A percentile compares a stretch with the other conserved stretches of the same genome.
phyloP scores from a whole-genome alignment of 768 basidiomycete genomes.

The Guyanaporus albipodus region DNA sequence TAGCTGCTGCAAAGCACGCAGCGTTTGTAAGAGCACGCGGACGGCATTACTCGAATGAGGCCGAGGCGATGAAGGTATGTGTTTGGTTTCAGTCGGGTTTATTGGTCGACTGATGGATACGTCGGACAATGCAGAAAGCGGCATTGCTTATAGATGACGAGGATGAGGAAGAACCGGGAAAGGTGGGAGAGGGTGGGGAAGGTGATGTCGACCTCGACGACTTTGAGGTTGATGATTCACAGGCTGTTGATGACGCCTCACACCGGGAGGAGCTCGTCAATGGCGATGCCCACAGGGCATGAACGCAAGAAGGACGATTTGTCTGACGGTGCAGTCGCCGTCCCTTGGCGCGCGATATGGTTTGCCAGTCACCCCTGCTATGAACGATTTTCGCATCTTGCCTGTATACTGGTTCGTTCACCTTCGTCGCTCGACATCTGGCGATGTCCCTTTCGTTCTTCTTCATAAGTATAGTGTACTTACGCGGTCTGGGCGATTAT shows the following conservation, averaged over 20 bases:
- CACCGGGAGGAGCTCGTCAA: constrained; percentile 11
- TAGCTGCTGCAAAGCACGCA: constrained; percentile 79
- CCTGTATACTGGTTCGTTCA: neutral
- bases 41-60: constrained; percentile 87
- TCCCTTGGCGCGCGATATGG: neutral
- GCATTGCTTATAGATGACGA: constrained; percentile 63
- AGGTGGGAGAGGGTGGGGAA: neutral
- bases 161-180: constrained; percentile 31
- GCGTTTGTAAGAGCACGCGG: constrained; percentile 78
- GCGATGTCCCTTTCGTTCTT: neutral
- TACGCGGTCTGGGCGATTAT: neutral
- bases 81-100: neutral
- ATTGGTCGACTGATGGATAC: neutral
- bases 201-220: constrained; percentile 17
- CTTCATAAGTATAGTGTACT: neutral
- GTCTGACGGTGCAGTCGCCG: neutral
- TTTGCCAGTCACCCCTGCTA: neutral
- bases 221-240: neutral
- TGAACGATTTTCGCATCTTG: neutral
- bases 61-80: constrained; percentile 86
- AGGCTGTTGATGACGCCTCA: neutral
- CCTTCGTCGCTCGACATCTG: neutral
- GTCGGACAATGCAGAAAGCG: constrained; percentile 48
- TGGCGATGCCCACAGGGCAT: constrained; percentile 19
- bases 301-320: constrained; percentile 1